Percentiles rank a stretch among this genome's conserved stretches.
Conservation (phyloP, 139 green algal genomes). For the Coccomyxa sp. region DNA sequence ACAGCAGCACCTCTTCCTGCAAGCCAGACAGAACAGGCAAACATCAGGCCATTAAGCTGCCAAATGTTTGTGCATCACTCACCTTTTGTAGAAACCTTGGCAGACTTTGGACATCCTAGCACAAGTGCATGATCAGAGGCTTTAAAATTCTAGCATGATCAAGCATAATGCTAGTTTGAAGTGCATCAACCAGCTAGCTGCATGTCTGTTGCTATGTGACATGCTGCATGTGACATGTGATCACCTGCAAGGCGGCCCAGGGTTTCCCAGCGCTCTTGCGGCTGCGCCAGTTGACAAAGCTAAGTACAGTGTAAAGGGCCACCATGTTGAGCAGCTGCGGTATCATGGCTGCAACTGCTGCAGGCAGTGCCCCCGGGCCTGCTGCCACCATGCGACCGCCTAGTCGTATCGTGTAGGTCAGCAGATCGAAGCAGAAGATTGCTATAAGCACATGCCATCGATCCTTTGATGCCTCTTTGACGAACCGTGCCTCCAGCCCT, state of each 20-base stretch:
- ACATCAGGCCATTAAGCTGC: background rate
- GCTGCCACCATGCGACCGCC: slow-evolving; percentile 10
- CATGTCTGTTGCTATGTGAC: no score
- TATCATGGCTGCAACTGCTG: slow-evolving; percentile 1
- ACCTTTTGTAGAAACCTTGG: no score
- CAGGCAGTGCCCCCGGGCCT: background rate
- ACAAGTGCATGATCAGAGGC: no score
- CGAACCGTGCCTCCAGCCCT: slow-evolving; percentile 49
- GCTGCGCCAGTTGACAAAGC: slow-evolving; percentile 46
- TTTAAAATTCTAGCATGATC: no score
- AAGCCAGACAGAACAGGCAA: background rate
- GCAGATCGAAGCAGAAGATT: slow-evolving; percentile 61
- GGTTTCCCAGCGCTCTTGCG: background rate
- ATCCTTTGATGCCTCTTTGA: slow-evolving; percentile 37
- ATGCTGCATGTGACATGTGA: no score
- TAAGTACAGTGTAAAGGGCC: slow-evolving; percentile 50
- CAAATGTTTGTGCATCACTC: no score
- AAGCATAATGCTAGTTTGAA: no score
- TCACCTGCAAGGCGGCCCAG: background rate
- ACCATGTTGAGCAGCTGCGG: slow-evolving; percentile 68
- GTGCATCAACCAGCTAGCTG: no score
- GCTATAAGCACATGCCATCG: slow-evolving; percentile 57
- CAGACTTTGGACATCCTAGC: no score
- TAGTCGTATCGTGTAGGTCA: slow-evolving; percentile 45
- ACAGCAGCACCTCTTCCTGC: slow-evolving; percentile 74